A percentile compares a stretch with the other conserved stretches of the same genome.
phyloP scores from a whole-genome alignment of 495 filamentous ascomycete species.

The Aspergillus hancockii region DNA sequence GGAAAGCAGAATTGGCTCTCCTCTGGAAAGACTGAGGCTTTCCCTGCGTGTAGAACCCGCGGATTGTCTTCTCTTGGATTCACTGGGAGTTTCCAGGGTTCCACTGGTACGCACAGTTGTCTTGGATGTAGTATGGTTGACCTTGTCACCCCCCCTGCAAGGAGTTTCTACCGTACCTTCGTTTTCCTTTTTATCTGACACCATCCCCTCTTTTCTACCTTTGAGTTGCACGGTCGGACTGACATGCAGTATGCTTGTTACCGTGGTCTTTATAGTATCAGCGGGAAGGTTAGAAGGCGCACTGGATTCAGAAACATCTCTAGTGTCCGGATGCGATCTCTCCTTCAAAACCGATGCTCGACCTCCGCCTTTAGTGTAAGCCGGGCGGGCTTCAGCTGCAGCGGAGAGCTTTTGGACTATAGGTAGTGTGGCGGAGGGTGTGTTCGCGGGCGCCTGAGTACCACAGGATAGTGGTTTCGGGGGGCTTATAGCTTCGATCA shows the following conservation, averaged over 20 bases:
- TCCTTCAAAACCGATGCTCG: slow-evolving; percentile 25
- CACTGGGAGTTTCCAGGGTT: slow-evolving; percentile 23
- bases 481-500: slow-evolving; percentile 46
- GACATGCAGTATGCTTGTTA: slow-evolving; percentile 25
- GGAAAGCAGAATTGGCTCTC: slow-evolving; percentile 16
- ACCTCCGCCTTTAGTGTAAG: slow-evolving; percentile 26
- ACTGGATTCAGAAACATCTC: slow-evolving; percentile 38
- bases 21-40: slow-evolving; percentile 15
- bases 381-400: slow-evolving; percentile 35
- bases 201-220: slow-evolving; percentile 41
- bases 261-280: slow-evolving; percentile 10
- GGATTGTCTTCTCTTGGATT: slow-evolving; percentile 20
- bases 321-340: slow-evolving; percentile 27
- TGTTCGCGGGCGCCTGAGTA: slow-evolving; percentile 44
- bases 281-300: slow-evolving; percentile 24
- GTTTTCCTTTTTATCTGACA: slow-evolving; percentile 26
- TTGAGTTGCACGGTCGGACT: slow-evolving; percentile 42
- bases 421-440: slow-evolving; percentile 33
- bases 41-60: slow-evolving; percentile 20
- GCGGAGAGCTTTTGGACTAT: slow-evolving; percentile 30
- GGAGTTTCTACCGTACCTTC: slow-evolving; percentile 19
- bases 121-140: slow-evolving; percentile 19
- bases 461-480: slow-evolving; percentile 35
- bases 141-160: slow-evolving; percentile 18
- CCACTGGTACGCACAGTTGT: slow-evolving; percentile 21